A percentile compares a stretch with the other conserved stretches of the same genome.
Conservation (phyloP, 2,329 filamentous ascomycete species). For the Hypoxylon sp. region DNA sequence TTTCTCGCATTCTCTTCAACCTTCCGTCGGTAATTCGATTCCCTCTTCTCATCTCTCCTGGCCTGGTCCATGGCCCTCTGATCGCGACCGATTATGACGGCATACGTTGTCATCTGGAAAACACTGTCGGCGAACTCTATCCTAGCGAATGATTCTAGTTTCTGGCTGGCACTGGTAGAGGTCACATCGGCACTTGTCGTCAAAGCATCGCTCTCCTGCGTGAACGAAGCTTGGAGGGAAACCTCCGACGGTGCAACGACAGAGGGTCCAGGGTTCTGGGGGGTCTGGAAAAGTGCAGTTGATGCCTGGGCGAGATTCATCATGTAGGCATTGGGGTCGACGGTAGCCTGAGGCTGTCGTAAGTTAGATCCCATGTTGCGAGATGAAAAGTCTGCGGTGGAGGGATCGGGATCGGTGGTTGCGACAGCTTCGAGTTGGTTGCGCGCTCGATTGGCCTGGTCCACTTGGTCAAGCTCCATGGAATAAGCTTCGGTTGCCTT, state of each 20-base stretch:
- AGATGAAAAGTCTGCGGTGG: conserved; percentile 41
- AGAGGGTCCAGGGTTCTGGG: conserved; percentile 44
- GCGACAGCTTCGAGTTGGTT: conserved; percentile 49
- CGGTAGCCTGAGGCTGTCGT: conserved; percentile 46
- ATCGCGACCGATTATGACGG: conserved; percentile 79
- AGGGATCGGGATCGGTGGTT: conserved; percentile 50
- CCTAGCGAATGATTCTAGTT: conserved; percentile 67
- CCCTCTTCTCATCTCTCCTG: conserved; percentile 62
- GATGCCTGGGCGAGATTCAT: conserved; percentile 47
- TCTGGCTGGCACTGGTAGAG: conserved; percentile 54
- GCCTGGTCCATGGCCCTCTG: conserved; percentile 68
- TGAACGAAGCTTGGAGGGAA: conserved; percentile 49
- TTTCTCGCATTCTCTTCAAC: conserved; percentile 60
- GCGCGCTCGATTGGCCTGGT: conserved; percentile 31
- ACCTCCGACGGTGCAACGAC: conserved; percentile 52
- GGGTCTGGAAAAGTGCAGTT: conserved; percentile 33
- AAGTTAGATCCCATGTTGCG: conserved; percentile 41
- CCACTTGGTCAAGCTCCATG: conserved; percentile 24
- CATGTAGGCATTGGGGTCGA: conserved; percentile 50
- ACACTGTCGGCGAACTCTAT: conserved; percentile 80
- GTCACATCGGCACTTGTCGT: conserved; percentile 51
- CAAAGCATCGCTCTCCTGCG: conserved; percentile 49
- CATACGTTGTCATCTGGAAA: conserved; percentile 82
- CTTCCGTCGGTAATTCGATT: conserved; percentile 58
- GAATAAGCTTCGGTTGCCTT: conserved; percentile 29